Percentiles rank a stretch among this genome's conserved stretches.
phyloP scores from a whole-genome alignment of 257 asterid species.

The Nicotiana paniculata region DNA sequence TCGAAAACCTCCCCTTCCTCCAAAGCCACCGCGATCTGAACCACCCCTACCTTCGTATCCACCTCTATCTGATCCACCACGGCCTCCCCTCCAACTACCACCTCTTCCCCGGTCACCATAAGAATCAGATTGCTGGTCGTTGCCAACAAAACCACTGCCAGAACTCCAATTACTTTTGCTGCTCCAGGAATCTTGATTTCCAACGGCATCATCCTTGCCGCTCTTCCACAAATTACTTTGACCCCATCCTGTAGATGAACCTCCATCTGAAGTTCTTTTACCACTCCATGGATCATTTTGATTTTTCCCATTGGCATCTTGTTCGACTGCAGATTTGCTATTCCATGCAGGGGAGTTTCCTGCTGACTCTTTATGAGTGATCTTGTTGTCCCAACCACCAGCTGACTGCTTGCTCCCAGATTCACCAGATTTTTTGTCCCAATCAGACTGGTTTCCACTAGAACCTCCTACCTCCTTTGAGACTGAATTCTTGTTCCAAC shows the following conservation, averaged over 20 bases:
- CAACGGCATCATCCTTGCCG: conserved; percentile 33
- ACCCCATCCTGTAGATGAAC: conserved; percentile 66
- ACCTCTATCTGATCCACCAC: conserved; percentile 53
- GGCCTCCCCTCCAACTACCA: conserved; percentile 67
- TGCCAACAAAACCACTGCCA: conserved; percentile 41
- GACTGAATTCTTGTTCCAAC: conserved; percentile 34
- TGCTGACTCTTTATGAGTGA: conserved; percentile 22
- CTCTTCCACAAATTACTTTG: conserved; percentile 53
- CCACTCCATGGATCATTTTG: conserved; percentile 19
- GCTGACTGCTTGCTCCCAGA: neutral
- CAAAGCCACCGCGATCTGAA: conserved; percentile 38
- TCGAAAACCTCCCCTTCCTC: conserved; percentile 40
- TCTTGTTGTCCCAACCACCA: conserved; percentile 37
- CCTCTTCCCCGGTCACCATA: conserved; percentile 48
- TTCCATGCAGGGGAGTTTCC: conserved; percentile 6
- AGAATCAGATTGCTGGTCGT: conserved; percentile 35
- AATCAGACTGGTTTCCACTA: conserved; percentile 23
- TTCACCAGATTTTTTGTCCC: conserved; percentile 20
- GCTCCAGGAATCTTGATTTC: conserved; percentile 55
- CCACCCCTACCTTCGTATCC: conserved; percentile 56
- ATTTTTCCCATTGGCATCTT: conserved; percentile 6
- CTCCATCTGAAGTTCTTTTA: conserved; percentile 32
- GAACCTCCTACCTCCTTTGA: conserved; percentile 25
- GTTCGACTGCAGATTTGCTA: neutral
- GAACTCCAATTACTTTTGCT: conserved; percentile 59